A percentile compares a stretch with the other conserved stretches of the same genome.
These are phyloP conservation scores for Ascoidea asiatica DNA, from an alignment of 805 yeast species.

Conservation along the genomic window DNA sequence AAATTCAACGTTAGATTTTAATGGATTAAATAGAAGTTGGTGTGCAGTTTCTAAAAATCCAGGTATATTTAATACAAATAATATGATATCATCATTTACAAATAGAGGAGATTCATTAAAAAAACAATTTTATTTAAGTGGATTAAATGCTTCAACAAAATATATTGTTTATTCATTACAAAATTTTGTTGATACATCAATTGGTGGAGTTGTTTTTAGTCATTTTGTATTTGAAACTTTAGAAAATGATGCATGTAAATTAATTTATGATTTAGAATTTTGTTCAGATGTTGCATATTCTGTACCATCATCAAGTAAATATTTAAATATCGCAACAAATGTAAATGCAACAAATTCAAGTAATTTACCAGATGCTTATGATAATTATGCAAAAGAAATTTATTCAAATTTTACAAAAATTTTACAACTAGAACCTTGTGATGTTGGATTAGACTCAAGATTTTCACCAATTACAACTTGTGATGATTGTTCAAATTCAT, in stretches of 20 bases:
- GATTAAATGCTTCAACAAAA: slow-evolving; percentile 42
- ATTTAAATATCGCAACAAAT: background rate
- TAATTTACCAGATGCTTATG: slow-evolving; percentile 37
- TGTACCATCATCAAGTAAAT: slow-evolving; percentile 39
- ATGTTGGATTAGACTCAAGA: slow-evolving; percentile 45
- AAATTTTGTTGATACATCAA: slow-evolving; percentile 24
- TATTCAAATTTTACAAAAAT: slow-evolving; percentile 65
- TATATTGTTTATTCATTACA: slow-evolving; percentile 56
- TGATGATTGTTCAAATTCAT: slow-evolving; percentile 53
- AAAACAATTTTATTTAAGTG: slow-evolving; percentile 50
- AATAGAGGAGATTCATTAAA: slow-evolving; percentile 32
- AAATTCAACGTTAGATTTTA: slow-evolving; percentile 17
- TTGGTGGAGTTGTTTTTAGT: slow-evolving; percentile 54
- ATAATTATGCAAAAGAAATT: slow-evolving; percentile 38
- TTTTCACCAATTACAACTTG: slow-evolving; percentile 71
- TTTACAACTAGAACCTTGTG: slow-evolving; percentile 65
- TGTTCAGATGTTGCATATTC: slow-evolving; percentile 79
- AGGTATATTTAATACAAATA: slow-evolving; percentile 18
- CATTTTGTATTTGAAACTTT: slow-evolving; percentile 45
- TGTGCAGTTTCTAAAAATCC: slow-evolving; percentile 58
- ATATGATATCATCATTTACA: slow-evolving; percentile 24
- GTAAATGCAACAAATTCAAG: slow-evolving; percentile 23
- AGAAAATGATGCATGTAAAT: slow-evolving; percentile 44
- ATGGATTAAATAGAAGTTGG: slow-evolving; percentile 39
- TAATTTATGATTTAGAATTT: slow-evolving; percentile 62